Conservation (phyloP, 257 asterid species). For the Rauvolfia tetraphylla region DNA sequence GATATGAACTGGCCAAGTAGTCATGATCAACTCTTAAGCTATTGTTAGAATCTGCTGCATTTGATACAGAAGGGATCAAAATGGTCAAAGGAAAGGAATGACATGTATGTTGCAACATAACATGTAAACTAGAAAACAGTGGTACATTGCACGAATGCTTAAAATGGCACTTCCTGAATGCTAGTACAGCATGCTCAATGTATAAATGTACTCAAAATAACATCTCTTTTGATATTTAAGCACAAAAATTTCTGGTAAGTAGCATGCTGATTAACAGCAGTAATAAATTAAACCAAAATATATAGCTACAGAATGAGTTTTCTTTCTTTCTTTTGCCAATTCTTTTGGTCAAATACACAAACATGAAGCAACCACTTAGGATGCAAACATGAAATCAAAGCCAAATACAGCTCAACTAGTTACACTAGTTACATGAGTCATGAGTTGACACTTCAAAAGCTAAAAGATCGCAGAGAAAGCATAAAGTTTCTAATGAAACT, state of each 20-base stretch:
- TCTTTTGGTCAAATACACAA: neutral
- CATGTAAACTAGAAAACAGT: neutral
- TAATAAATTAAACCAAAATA: neutral
- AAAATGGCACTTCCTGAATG: neutral
- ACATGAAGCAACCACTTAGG: neutral
- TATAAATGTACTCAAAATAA: neutral
- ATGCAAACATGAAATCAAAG: neutral
- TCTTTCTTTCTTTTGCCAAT: neutral
- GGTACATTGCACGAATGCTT: neutral
- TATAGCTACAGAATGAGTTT: neutral
- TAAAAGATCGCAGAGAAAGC: neutral
- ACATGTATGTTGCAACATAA: neutral
- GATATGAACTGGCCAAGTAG: conserved; percentile 84
- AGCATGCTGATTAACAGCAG: neutral
- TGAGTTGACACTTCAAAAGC: neutral
- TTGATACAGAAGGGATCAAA: neutral
- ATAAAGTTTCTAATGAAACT: neutral
- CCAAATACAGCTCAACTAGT: neutral
- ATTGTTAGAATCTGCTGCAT: conserved; percentile 33
- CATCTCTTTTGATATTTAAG: neutral
- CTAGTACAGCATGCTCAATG: neutral
- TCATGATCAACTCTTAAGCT: conserved; percentile 58
- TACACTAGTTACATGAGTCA: neutral
- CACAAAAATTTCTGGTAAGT: neutral
- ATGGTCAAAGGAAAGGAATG: neutral